phyloP scores from a whole-genome alignment of 495 filamentous ascomycete genomes.

The Bacidia rubella region DNA sequence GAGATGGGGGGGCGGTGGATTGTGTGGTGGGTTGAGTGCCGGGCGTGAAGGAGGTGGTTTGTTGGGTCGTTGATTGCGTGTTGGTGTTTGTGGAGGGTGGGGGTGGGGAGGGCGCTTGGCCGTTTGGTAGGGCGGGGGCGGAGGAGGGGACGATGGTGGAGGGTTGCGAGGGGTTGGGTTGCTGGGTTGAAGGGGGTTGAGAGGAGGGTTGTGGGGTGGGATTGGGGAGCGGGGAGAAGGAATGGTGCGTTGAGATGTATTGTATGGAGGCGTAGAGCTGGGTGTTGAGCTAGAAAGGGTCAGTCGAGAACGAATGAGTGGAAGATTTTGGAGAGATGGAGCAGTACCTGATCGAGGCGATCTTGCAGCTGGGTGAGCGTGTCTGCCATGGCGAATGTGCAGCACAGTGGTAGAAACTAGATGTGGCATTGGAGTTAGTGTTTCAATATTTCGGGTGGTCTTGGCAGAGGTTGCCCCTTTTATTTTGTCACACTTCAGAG shows the following conservation, averaged over 20 bases:
- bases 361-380: constrained; percentile 89
- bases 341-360: constrained; percentile 69
- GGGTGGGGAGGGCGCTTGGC: background rate
- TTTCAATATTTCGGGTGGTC: too few relatives aligned
- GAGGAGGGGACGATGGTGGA: background rate
- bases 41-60: constrained; percentile 11
- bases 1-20: background rate
- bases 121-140: background rate
- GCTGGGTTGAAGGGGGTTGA: background rate
- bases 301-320: background rate
- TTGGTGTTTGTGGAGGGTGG: background rate
- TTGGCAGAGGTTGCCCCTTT: too few relatives aligned
- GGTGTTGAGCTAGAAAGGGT: constrained; percentile 51
- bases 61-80: constrained; percentile 45
- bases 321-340: constrained; percentile 1
- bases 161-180: background rate
- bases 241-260: constrained; percentile 73
- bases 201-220: constrained; percentile 27
- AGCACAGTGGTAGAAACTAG: too few relatives aligned
- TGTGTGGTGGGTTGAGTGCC: background rate
- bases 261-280: constrained; percentile 79
- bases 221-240: constrained; percentile 50
- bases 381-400: constrained; percentile 54
- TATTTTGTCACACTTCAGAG: too few relatives aligned
- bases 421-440: too few relatives aligned